Conservation (phyloP, 208 protist genomes). For the Balamuthia mandrillaris region DNA sequence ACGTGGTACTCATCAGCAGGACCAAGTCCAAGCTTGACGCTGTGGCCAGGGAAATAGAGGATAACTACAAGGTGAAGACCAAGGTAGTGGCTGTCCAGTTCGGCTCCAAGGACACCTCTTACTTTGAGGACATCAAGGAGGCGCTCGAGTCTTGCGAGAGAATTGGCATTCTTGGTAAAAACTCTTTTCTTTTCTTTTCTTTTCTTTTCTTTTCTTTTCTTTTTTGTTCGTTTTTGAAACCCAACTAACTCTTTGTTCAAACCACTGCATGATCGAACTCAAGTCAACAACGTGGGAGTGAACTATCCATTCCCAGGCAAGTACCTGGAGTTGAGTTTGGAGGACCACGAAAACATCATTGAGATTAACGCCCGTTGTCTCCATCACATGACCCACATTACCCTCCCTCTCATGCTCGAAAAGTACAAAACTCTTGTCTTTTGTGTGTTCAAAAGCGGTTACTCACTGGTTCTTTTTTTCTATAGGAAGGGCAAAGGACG, state of each 20-base stretch:
- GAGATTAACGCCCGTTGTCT: conserved; percentile 82
- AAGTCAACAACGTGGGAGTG: conserved; percentile 89
- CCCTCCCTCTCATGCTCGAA: conserved; percentile 75
- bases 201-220: neutral
- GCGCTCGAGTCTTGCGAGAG: neutral
- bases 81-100: conserved; percentile 82
- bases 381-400: conserved; percentile 78
- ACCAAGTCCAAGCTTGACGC: conserved; percentile 81
- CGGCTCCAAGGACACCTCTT: conserved; percentile 57
- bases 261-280: conserved; percentile 67
- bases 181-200: neutral
- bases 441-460: neutral
- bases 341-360: conserved; percentile 74
- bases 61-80: conserved; percentile 72
- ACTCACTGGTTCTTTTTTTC: neutral
- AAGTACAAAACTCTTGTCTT: neutral
- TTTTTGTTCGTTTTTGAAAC: conserved; percentile 34
- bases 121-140: conserved; percentile 71
- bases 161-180: conserved; percentile 47
- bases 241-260: neutral
- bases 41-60: conserved; percentile 73
- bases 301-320: conserved; percentile 87
- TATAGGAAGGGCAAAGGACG: conserved; percentile 64
- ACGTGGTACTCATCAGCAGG: conserved; percentile 84
- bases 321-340: conserved; percentile 76